A percentile compares a stretch with the other conserved stretches of the same genome.
Conservation (phyloP, 345 rosid genomes). For the Gossypium ekmanianum region DNA sequence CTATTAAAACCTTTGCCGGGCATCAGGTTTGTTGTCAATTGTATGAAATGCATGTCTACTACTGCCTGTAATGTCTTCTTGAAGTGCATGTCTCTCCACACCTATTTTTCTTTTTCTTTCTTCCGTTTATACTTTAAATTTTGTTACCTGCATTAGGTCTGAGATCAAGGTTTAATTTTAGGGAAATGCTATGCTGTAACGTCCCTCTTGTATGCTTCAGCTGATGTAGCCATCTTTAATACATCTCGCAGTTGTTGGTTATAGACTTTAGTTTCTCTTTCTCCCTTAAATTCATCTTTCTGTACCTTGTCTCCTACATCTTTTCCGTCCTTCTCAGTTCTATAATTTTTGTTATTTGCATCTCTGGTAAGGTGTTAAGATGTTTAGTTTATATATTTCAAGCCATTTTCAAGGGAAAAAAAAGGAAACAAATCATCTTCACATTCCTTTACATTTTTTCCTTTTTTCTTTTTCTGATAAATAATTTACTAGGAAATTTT, state of each 20-base stretch:
- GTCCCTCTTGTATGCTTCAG: not conserved
- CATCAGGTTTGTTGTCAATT: slow-evolving; percentile 62
- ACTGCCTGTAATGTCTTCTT: not conserved
- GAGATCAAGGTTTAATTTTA: not conserved
- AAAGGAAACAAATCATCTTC: not conserved
- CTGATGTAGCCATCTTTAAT: not conserved
- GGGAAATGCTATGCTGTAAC: not conserved
- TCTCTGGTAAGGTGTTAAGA: not conserved
- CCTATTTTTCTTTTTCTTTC: not conserved
- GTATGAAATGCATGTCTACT: not conserved
- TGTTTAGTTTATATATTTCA: not conserved
- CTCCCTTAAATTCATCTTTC: not conserved
- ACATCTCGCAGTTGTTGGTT: not conserved
- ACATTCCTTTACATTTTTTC: too few relatives aligned
- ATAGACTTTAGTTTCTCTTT: too few relatives aligned
- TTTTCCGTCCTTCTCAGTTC: not conserved
- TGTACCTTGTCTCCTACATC: not conserved
- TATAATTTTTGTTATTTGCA: not conserved
- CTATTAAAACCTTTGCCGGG: slow-evolving; percentile 76
- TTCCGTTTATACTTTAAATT: not conserved
- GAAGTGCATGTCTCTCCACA: not conserved
- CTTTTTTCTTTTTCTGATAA: too few relatives aligned
- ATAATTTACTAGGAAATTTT: not conserved
- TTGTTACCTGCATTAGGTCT: not conserved
- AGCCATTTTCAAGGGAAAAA: not conserved